Conservation (phyloP, 2,329 filamentous ascomycete species). For the Fusarium nurragi region DNA sequence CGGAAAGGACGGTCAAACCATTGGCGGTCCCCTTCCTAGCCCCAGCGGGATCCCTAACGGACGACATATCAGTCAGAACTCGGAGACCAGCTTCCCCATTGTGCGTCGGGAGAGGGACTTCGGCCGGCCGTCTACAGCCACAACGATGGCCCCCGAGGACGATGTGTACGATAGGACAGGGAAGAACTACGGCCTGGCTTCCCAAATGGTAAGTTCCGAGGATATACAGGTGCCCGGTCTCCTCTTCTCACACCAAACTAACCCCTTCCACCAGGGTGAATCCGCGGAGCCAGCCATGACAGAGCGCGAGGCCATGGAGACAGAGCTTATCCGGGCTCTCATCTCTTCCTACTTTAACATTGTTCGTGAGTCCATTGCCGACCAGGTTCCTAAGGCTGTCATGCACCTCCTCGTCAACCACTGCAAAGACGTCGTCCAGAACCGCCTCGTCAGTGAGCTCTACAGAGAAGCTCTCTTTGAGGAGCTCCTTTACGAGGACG, state of each 20-base stretch:
- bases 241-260: conserved; percentile 25
- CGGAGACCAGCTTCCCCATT: conserved; percentile 84
- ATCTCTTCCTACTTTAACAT: conserved; percentile 99
- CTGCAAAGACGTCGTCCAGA: conserved; percentile 97
- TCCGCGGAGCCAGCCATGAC: conserved; percentile 86
- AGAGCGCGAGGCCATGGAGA: conserved; percentile 96
- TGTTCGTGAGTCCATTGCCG: conserved; percentile 96
- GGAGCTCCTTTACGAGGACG: conserved; percentile 96
- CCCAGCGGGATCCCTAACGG: conserved; percentile 40
- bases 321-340: conserved; percentile 92
- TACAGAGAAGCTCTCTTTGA: conserved; percentile 93
- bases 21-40: conserved; percentile 51
- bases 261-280: conserved; percentile 56
- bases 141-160: conserved; percentile 51
- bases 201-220: conserved; percentile 66
- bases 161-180: conserved; percentile 54
- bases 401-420: conserved; percentile 99
- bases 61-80: conserved; percentile 80
- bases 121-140: conserved; percentile 57
- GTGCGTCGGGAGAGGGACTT: conserved; percentile 75
- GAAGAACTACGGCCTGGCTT: conserved; percentile 55
- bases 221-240: conserved; percentile 13
- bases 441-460: conserved; percentile 91
- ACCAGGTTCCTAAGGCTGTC: conserved; percentile 97
- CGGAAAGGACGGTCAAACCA: conserved; percentile 81